Conservation (phyloP, 1,284 basidiomycete species). For the Sparassis latifolia region DNA sequence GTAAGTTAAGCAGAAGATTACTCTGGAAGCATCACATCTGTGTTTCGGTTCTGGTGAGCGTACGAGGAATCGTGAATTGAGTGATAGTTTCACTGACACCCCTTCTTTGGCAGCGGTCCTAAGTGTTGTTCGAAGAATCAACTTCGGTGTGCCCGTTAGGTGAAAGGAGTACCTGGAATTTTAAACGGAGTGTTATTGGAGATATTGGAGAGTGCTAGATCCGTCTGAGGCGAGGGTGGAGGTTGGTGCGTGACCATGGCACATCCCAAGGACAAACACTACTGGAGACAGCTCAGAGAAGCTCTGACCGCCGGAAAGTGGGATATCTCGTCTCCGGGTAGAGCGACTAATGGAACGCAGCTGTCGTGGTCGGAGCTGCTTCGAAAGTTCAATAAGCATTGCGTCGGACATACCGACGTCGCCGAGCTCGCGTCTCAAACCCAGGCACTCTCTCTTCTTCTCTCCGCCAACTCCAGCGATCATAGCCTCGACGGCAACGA, state of each 20-base stretch:
- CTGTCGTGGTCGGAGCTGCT: constrained; percentile 78
- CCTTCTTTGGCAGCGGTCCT: too few relatives aligned
- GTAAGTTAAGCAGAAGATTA: too few relatives aligned
- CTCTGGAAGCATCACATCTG: too few relatives aligned
- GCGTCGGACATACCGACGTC: constrained; percentile 51
- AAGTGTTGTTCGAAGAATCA: too few relatives aligned
- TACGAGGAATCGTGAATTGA: too few relatives aligned
- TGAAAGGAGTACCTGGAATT: too few relatives aligned
- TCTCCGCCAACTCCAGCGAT: constrained; percentile 37
- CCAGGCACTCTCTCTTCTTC: constrained; percentile 53
- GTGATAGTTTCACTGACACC: too few relatives aligned
- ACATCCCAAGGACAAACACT: constrained; percentile 59
- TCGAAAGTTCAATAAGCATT: constrained; percentile 88
- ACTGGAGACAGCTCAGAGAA: constrained; percentile 64
- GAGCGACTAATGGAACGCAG: constrained; percentile 46
- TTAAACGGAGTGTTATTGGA: too few relatives aligned
- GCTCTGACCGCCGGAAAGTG: constrained; percentile 67
- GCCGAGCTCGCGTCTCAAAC: constrained; percentile 63
- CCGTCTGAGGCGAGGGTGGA: too few relatives aligned
- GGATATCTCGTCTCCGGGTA: constrained; percentile 55
- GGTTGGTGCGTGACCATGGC: constrained; percentile 22
- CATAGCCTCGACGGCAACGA: constrained; percentile 37
- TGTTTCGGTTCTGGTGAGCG: too few relatives aligned
- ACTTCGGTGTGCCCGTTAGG: too few relatives aligned
- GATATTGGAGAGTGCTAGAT: neutral